Evolutionary conservation across 352 stramenopile species (phyloP).

Genomic region (Phytophthora pisi): DNA sequence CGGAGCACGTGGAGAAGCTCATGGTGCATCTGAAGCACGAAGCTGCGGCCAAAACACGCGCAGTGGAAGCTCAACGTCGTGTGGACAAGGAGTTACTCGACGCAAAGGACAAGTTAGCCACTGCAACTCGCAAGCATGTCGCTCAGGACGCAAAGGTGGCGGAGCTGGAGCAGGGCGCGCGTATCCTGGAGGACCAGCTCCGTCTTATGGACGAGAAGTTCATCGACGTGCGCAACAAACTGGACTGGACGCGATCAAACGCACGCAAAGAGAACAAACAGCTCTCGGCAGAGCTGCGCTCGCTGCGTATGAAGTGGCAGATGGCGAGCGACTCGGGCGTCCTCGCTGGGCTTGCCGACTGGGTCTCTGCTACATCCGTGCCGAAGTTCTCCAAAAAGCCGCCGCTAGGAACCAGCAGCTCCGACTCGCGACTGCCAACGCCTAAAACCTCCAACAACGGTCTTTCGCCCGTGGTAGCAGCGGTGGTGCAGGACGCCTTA

Average conservation of each 20-base stretch:
- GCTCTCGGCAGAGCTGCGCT: constrained; percentile 62
- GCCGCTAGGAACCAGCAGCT: constrained; percentile 55
- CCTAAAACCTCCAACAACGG: constrained; percentile 38
- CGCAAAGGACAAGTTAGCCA: constrained; percentile 56
- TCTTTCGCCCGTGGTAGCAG: constrained; percentile 26
- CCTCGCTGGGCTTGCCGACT: constrained; percentile 53
- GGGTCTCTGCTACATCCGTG: constrained; percentile 34
- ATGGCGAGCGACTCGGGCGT: constrained; percentile 64
- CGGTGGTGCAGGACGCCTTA: constrained; percentile 40
- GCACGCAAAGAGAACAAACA: constrained; percentile 86
- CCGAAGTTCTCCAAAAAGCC: constrained; percentile 40
- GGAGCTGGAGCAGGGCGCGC: constrained; percentile 92
- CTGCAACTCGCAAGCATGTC: constrained; percentile 81
- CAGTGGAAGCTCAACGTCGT: constrained; percentile 72
- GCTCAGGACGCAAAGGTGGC: constrained; percentile 87
- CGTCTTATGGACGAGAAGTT: constrained; percentile 98
- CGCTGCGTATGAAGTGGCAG: constrained; percentile 79
- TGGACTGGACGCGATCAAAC: constrained; percentile 93
- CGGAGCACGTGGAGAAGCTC: constrained; percentile 96
- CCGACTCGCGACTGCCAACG: constrained; percentile 49
- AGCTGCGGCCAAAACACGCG: constrained; percentile 91
- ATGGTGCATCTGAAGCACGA: constrained; percentile 97
- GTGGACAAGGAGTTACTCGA: constrained; percentile 85
- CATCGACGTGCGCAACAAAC: constrained; percentile 95
- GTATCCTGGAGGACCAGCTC: constrained; percentile 96